Conservation (phyloP, 352 stramenopile species). For the Aphanomyces cochlioides region DNA sequence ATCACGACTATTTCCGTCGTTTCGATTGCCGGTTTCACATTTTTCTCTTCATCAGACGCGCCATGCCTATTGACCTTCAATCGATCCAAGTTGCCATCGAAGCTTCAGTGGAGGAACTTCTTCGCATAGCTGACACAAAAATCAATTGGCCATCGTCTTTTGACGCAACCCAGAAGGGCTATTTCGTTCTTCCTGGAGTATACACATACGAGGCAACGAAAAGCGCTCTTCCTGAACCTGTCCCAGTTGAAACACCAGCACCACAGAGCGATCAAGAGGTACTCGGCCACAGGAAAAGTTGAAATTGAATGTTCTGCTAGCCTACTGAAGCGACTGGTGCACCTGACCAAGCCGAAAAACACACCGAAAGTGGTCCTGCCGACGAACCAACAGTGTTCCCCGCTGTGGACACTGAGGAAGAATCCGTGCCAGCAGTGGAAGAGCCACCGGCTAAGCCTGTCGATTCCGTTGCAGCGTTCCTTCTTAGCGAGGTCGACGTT, state of each 20-base stretch:
- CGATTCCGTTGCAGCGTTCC: conserved; percentile 22
- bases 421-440: too few species aligned
- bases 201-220: conserved; percentile 38
- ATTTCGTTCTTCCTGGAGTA: conserved; percentile 60
- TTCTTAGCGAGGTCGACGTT: conserved; percentile 41
- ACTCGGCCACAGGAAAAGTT: too few species aligned
- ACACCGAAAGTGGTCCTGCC: too few species aligned
- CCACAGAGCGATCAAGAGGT: too few species aligned
- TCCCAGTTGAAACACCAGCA: background rate
- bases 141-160: conserved; percentile 23
- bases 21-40: background rate
- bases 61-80: conserved; percentile 22
- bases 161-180: conserved; percentile 28
- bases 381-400: too few species aligned
- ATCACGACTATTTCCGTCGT: background rate
- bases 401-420: too few species aligned
- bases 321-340: too few species aligned
- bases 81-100: conserved; percentile 19
- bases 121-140: conserved; percentile 26
- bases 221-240: background rate
- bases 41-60: background rate
- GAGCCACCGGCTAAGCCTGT: too few species aligned
- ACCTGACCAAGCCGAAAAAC: too few species aligned
- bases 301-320: too few species aligned
- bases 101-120: conserved; percentile 26